Evolutionary conservation across 805 yeast genomes (phyloP).

Genomic region (Blastobotrys terrestris): DNA sequence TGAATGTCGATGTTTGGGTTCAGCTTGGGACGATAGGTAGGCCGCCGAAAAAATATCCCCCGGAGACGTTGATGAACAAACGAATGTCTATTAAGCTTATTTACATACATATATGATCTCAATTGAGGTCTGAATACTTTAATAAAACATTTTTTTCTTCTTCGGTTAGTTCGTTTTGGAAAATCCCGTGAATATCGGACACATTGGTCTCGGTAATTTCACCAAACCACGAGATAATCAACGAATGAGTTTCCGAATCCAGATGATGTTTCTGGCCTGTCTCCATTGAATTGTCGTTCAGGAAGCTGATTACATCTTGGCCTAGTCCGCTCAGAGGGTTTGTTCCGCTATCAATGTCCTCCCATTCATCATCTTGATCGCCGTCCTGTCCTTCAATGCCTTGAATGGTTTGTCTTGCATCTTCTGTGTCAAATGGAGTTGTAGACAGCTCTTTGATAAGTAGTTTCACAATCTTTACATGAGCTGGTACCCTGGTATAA

Average conservation of each 20-base stretch:
- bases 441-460: constrained; percentile 62
- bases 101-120: not conserved
- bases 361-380: not conserved
- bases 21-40: too few relatives aligned
- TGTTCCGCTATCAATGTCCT: not conserved
- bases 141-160: not conserved
- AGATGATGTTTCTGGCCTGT: not conserved
- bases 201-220: not conserved
- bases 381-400: not conserved
- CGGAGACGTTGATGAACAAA: too few relatives aligned
- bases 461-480: constrained; percentile 65
- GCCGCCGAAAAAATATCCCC: too few relatives aligned
- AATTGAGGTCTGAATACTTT: not conserved
- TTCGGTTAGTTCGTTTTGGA: not conserved
- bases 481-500: constrained; percentile 61
- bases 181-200: not conserved
- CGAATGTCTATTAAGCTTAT: not conserved
- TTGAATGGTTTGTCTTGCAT: not conserved
- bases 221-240: not conserved
- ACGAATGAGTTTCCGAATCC: not conserved
- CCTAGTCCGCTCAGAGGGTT: not conserved
- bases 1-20: too few relatives aligned
- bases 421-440: constrained; percentile 42
- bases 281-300: not conserved
- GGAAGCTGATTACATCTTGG: not conserved